phyloP scores from a whole-genome alignment of 2,329 filamentous ascomycete species.

The Alternaria alternata region DNA sequence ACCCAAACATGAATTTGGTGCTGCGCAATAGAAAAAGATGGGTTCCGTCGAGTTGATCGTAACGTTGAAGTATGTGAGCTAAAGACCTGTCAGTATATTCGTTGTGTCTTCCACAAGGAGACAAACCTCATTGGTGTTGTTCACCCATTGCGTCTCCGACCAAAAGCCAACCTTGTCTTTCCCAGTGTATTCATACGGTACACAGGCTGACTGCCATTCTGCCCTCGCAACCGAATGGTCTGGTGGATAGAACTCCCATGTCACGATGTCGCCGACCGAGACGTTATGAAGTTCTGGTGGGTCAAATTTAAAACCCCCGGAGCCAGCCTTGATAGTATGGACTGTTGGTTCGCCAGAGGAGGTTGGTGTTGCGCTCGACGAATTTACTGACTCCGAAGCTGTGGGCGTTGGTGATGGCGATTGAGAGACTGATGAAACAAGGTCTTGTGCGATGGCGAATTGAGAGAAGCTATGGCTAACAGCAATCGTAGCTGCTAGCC shows the following conservation, averaged over 20 bases:
- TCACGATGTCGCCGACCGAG: slow-evolving; percentile 49
- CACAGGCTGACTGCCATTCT: slow-evolving; percentile 50
- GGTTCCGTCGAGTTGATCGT: slow-evolving; percentile 48
- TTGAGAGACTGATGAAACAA: background rate
- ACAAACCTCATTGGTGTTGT: slow-evolving; percentile 38
- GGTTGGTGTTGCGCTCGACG: slow-evolving; percentile 19
- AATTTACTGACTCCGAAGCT: slow-evolving; percentile 7
- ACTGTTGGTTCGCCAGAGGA: slow-evolving; percentile 30
- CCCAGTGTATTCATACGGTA: slow-evolving; percentile 49
- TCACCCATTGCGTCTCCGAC: slow-evolving; percentile 38
- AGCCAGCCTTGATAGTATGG: slow-evolving; percentile 50
- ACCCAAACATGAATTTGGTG: slow-evolving; percentile 68
- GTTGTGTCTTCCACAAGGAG: background rate
- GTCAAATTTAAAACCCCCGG: slow-evolving; percentile 45
- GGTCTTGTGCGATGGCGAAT: slow-evolving; percentile 8
- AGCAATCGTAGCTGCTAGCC: slow-evolving; percentile 21
- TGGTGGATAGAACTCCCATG: slow-evolving; percentile 51
- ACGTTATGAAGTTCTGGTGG: slow-evolving; percentile 50
- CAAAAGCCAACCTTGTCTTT: slow-evolving; percentile 43
- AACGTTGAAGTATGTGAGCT: slow-evolving; percentile 44
- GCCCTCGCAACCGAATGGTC: slow-evolving; percentile 56
- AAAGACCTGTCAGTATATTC: slow-evolving; percentile 9
- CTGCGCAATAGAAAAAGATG: slow-evolving; percentile 57
- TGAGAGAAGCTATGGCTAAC: slow-evolving; percentile 17
- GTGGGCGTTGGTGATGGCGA: background rate